Conservation (phyloP, 2,329 filamentous ascomycete species). For the Fusarium tuaranense region DNA sequence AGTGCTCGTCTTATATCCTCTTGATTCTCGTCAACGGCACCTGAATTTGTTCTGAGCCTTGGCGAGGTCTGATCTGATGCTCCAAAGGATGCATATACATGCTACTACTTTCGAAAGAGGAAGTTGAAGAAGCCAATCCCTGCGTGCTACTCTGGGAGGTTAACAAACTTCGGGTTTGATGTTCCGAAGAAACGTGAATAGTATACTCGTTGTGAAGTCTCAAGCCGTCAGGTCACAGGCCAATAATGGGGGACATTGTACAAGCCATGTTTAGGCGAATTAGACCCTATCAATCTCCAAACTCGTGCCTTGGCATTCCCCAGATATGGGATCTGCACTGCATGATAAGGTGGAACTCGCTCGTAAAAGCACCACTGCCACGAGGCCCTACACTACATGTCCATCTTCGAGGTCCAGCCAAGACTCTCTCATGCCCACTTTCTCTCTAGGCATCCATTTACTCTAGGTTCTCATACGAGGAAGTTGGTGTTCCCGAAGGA, state of each 20-base stretch:
- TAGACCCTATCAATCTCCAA: background rate
- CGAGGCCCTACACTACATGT: background rate
- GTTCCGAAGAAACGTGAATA: background rate
- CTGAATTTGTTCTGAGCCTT: background rate
- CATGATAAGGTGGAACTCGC: background rate
- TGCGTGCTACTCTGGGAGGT: background rate
- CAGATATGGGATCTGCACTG: background rate
- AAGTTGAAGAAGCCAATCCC: background rate
- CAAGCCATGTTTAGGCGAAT: background rate
- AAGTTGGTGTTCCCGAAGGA: conserved; percentile 1
- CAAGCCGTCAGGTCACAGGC: background rate
- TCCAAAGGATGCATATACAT: background rate
- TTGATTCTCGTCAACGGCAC: background rate
- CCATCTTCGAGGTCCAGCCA: background rate
- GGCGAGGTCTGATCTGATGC: background rate
- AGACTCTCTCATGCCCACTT: background rate
- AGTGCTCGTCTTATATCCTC: background rate
- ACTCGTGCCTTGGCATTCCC: background rate
- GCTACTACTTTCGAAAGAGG: background rate
- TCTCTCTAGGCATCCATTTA: background rate
- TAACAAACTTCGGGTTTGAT: background rate
- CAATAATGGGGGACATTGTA: background rate
- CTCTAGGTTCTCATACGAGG: background rate
- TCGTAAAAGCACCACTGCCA: background rate
- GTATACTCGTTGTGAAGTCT: background rate